Evolutionary conservation across 2,329 filamentous ascomycete species (phyloP), one percentile per base, ranked within the genome.

Genomic region (Fusarium vanettenii): DNA sequence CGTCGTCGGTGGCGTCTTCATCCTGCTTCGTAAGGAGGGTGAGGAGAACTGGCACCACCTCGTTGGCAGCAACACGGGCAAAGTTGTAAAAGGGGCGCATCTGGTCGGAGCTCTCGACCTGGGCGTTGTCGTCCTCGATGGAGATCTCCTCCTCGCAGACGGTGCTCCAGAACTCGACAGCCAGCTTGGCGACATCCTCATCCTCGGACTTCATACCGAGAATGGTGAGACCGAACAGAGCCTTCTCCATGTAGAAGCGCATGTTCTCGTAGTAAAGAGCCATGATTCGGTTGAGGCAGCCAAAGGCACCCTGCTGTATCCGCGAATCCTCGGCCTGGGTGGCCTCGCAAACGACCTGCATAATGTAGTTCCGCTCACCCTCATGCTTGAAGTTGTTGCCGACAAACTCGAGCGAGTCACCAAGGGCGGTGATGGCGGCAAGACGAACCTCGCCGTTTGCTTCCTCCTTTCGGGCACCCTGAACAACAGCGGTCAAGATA

Each of bases 221-320:
- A 74, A 99, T 98, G 43, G 97, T 99, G 45, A 99, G 89, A 68
- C 97, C 97, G 80, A 99, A 99, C 50, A 99, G 90, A 39, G 97
- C 97, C 91, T 98, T 98, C 89, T 99, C 97, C 97, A 99, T 99
- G 88, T 99, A 99, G 86, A 98, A 99, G 80, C 95, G 93, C 97
- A 99, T 99, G 87, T 98, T 97, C 81, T 99, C 97, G 84, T 99
- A 99, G 89, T 99, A 99, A 74, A 98, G 90, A 71, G 90, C 94
- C 97, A 99, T 99, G 84, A 99, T 98, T 80, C 97, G 92, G 90
- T 99, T 99, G 78, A 99, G 87, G 84, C 97, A 98, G 79, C 97
- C 97, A 83, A 98, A 99, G 50, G 97, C 94, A 71, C 95, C 95
- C 83, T 98, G 95, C 85, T 98, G 95, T 84, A 99, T 97, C 81